A percentile compares a stretch with the other conserved stretches of the same genome.
These are phyloP conservation scores for Boletus bicolor DNA, from an alignment of 768 basidiomycete species.

Conservation along the genomic window DNA sequence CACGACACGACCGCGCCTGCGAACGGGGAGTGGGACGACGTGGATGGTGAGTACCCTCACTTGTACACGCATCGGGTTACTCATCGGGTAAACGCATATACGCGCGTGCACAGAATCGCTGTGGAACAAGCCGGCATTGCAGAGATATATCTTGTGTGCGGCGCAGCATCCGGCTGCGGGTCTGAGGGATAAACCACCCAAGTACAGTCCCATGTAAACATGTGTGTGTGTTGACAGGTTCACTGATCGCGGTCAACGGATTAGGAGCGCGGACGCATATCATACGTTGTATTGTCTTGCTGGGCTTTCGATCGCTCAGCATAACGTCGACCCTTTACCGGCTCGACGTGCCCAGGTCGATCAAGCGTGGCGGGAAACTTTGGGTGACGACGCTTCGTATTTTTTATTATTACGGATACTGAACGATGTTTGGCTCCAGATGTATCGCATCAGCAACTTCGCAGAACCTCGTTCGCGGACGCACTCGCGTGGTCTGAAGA, in stretches of 20 bases:
- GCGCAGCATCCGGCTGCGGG: conserved; percentile 87
- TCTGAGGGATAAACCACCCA: conserved; percentile 92
- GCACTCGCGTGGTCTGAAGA: conserved; percentile 68
- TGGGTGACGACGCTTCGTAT: conserved; percentile 6
- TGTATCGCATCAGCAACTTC: conserved; percentile 23
- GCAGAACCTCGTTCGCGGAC: conserved; percentile 49
- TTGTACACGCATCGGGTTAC: too few species aligned
- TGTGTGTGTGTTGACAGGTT: background rate
- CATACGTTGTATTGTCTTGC: conserved; percentile 93
- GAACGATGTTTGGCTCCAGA: conserved; percentile 23
- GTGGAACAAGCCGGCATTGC: conserved; percentile 67
- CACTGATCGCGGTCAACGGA: background rate
- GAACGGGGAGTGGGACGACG: conserved; percentile 37
- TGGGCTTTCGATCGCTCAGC: conserved; percentile 87
- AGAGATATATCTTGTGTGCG: conserved; percentile 83
- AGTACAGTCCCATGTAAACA: conserved; percentile 45
- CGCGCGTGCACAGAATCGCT: conserved; percentile 35
- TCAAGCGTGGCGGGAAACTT: conserved; percentile 36
- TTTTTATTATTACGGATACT: background rate
- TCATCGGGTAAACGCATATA: background rate
- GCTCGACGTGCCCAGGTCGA: conserved; percentile 34
- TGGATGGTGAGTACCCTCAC: too few species aligned
- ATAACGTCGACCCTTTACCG: conserved; percentile 56
- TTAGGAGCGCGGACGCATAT: conserved; percentile 86
- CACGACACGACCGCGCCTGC: conserved; percentile 11